These are phyloP conservation scores for Microbotryum scabiosae DNA, from an alignment of 1,284 basidiomycete genomes.

Conservation along the genomic window DNA sequence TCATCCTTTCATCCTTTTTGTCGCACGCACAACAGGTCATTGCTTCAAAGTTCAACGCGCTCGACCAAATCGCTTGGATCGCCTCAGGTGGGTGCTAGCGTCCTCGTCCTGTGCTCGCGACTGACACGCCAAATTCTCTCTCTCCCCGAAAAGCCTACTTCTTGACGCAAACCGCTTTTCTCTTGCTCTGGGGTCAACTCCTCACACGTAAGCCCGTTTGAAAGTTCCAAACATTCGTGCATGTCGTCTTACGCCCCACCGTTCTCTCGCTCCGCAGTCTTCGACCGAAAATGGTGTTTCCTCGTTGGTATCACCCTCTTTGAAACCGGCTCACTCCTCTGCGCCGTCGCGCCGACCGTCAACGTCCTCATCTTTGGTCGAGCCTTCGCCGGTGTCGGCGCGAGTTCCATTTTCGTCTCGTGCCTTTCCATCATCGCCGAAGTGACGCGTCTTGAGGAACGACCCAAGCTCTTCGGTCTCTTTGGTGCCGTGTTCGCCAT, in stretches of 20 bases:
- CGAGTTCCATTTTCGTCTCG: constrained; percentile 43
- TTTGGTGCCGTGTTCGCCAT: constrained; percentile 41
- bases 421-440: constrained; percentile 44
- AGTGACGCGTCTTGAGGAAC: constrained; percentile 42
- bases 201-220: constrained; percentile 38
- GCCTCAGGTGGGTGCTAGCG: constrained; percentile 14
- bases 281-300: constrained; percentile 43
- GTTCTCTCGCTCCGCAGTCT: constrained; percentile 31
- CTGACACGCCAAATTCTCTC: not conserved
- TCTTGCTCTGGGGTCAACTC: constrained; percentile 24
- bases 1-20: not conserved
- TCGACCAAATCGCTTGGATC: constrained; percentile 44
- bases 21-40: constrained; percentile 30
- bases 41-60: constrained; percentile 45
- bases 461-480: constrained; percentile 42
- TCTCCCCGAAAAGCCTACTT: constrained; percentile 39
- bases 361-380: constrained; percentile 47
- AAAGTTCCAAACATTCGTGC: constrained; percentile 38
- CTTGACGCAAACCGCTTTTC: constrained; percentile 35
- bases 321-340: constrained; percentile 48
- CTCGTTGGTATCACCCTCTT: constrained; percentile 46
- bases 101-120: constrained; percentile 20
- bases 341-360: constrained; percentile 46
- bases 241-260: constrained; percentile 34
- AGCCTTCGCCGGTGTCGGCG: constrained; percentile 47